Percentiles rank a stretch among this genome's conserved stretches.
phyloP scores from a whole-genome alignment of 2,329 filamentous ascomycete genomes.

The Orbilia ellipsospora region DNA sequence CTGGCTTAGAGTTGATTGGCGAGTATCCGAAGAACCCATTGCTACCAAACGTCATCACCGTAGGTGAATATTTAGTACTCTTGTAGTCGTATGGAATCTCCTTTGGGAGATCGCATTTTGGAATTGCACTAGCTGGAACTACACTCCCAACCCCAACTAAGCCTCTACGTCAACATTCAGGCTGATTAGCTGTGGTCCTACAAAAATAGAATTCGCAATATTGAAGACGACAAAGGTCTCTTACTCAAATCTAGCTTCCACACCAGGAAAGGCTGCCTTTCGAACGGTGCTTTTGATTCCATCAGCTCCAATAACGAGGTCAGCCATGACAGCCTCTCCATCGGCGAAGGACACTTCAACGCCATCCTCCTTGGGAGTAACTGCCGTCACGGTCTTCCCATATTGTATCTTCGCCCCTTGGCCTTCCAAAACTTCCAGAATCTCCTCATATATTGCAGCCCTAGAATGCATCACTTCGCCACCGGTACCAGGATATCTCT shows the following conservation, averaged over 20 bases:
- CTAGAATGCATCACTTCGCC: constrained; percentile 52
- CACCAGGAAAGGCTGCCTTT: constrained; percentile 34
- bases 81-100: constrained; percentile 52
- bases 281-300: constrained; percentile 51
- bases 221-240: background rate
- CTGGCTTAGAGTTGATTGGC: constrained; percentile 35
- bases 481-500: constrained; percentile 48
- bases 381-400: constrained; percentile 33
- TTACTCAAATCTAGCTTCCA: constrained; percentile 48
- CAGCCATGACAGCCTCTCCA: constrained; percentile 33
- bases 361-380: constrained; percentile 23
- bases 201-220: background rate
- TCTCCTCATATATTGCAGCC: constrained; percentile 45
- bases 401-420: constrained; percentile 48
- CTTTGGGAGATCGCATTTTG: constrained; percentile 37
- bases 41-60: constrained; percentile 48
- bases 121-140: constrained; percentile 36
- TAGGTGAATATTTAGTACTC: constrained; percentile 41
- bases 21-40: constrained; percentile 54
- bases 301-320: constrained; percentile 52
- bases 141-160: constrained; percentile 44
- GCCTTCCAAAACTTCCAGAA: constrained; percentile 35
- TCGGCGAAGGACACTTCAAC: constrained; percentile 42
- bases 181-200: background rate
- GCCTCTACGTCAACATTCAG: constrained; percentile 6